A percentile compares a stretch with the other conserved stretches of the same genome.
These are phyloP conservation scores for Reticulascus tulasneorum DNA, from an alignment of 2,329 filamentous ascomycete genomes.

Conservation along the genomic window DNA sequence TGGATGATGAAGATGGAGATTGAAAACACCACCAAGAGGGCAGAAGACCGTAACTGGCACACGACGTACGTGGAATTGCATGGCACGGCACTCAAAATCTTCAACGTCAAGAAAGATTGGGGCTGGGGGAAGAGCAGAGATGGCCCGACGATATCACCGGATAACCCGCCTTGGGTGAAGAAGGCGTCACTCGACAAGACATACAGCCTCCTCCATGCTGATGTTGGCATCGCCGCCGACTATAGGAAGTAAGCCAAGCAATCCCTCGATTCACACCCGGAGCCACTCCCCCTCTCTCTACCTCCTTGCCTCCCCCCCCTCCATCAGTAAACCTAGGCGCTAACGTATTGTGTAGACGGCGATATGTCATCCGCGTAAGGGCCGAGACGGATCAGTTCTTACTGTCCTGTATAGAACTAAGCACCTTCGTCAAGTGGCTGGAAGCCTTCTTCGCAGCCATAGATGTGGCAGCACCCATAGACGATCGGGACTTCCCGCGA, in stretches of 20 bases:
- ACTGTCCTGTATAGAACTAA: slow-evolving; percentile 60
- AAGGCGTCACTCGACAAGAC: slow-evolving; percentile 56
- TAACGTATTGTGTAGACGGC: slow-evolving; percentile 41
- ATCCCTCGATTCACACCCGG: slow-evolving; percentile 7
- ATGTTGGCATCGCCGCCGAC: slow-evolving; percentile 70
- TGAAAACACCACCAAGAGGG: slow-evolving; percentile 58
- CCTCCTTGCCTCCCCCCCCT: too few species aligned
- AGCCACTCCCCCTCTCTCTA: slow-evolving; percentile 1
- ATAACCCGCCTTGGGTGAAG: slow-evolving; percentile 48
- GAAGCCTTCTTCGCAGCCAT: slow-evolving; percentile 69
- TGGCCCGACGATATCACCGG: slow-evolving; percentile 44
- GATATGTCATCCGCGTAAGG: slow-evolving; percentile 67
- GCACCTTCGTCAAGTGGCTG: slow-evolving; percentile 65
- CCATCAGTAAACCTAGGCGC: too few species aligned
- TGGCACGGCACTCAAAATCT: slow-evolving; percentile 64
- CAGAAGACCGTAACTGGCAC: slow-evolving; percentile 61
- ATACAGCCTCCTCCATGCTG: slow-evolving; percentile 72
- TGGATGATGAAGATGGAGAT: slow-evolving; percentile 65
- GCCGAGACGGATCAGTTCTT: slow-evolving; percentile 72
- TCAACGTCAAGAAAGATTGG: slow-evolving; percentile 58
- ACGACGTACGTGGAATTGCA: slow-evolving; percentile 60
- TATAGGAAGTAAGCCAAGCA: slow-evolving; percentile 66
- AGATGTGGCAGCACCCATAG: slow-evolving; percentile 65
- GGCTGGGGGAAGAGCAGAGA: slow-evolving; percentile 42
- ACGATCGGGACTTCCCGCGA: slow-evolving; percentile 62